Evolutionary conservation across 805 yeast genomes (phyloP), one percentile per base, ranked within the genome.

Genomic region (Saturnispora besseyi): DNA sequence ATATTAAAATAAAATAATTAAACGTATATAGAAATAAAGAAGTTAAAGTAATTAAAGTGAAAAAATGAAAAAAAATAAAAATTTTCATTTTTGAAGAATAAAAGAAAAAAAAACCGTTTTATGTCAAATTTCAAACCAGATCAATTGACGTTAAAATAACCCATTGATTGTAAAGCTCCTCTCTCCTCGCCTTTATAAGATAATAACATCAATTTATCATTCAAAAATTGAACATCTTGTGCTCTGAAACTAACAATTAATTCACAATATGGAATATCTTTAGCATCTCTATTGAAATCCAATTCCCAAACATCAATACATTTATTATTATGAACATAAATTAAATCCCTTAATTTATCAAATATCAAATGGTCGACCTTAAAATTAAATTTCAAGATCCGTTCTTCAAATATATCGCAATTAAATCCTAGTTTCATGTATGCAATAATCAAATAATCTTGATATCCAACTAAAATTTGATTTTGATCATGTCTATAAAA

Each of bases 361-460:
- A 42, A 48, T n/a, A 28, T 28, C 18, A 42, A 15, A 18, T 10
- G 11, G 3, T 15, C 15, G 4, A 12, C 18, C 4, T 13, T 21
- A n/a, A 48, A 48, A 34, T 48, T 48, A 3, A 42, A 33, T 37
- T 48, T 48, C 10, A 48, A 18, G n/a, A 48, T 36, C 15, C 50
- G 10, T 15, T 48, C 50, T 22, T 48, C 50, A 28, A 48, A 48
- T 31, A 48, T 42, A 34, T 48, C 50, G 34, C 50, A 48, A 8
- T 48, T n/a, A 28, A 34, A 42, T 6, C 43, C 46, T 13, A 21
- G 5, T 37, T 37, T 48, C 22, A 48, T 24, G n/a, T 32, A 48
- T 13, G 50, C 50, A 15, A 33, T 36, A 21, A 48, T 15, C 21
- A 41, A 10, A 36, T 26, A 42, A 8, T 43, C 32, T 29, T 41